Evolutionary conservation across 805 yeast genomes (phyloP), one percentile per base, ranked within the genome.

Genomic region (Maudiozyma barnettii): DNA sequence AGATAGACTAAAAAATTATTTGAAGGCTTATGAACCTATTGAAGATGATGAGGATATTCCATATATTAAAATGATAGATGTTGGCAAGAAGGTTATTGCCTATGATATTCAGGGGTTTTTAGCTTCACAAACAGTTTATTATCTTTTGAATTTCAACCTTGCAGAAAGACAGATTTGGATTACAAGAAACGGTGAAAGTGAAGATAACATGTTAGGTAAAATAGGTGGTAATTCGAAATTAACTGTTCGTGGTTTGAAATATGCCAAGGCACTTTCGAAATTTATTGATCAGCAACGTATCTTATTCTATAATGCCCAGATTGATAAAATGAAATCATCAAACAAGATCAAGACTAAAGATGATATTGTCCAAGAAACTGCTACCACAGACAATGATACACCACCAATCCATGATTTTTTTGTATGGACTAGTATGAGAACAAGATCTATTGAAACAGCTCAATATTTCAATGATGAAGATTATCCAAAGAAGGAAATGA

Each of bases 51-150:
- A 84, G 55, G 70, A 73, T 41, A 69, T 83, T 37, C 96, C 87
- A 62, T 93, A 89, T 58, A 86, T 90, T 54, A 89, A 91, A 65
- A 89, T 91, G 95, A 88, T 91, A 48, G 91, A 91, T 64, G 97
- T 90, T 10, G 98, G 99, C 7, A 81, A 86, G 58, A 93, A 91
- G 64, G 88, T 91, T 37, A 95, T 91, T 45, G 87, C 96, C 31
- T 90, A 83, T 63, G 88, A 90, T 60, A 85, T 91, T 48, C 86
- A 86, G 58, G 85, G 85, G 5, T 93, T 88, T 59, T 69, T 91
- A 45, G 91, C 96, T 0, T 89, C 96, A 2, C 98, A 93, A 60
- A 85, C 96, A 1, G 86, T 90, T 35, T 91, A 88, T 61, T 93
- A 88, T 69, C 69, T 91, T 53, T 72, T 91, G 52, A 88, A 88